Conservation (phyloP, 2,329 filamentous ascomycete species). For the Keithomyces neogunnii region DNA sequence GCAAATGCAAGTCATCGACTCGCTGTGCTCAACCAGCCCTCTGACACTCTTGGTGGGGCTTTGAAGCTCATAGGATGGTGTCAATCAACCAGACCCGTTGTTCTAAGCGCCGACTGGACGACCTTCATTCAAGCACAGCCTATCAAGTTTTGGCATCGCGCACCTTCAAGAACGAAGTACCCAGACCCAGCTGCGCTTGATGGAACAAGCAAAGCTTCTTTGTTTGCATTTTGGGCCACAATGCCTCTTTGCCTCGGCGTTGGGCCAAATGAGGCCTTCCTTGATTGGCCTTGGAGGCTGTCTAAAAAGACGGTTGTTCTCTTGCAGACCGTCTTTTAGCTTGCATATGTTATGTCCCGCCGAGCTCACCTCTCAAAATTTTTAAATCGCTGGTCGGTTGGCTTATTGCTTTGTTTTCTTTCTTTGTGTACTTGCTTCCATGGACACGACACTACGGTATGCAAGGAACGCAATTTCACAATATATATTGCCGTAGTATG, state of each 20-base stretch:
- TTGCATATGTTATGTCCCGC: slow-evolving; percentile 7
- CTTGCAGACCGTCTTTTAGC: slow-evolving; percentile 1
- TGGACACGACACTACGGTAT: slow-evolving; percentile 9
- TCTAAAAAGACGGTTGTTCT: not conserved
- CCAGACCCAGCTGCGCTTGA: slow-evolving; percentile 12
- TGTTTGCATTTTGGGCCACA: slow-evolving; percentile 8
- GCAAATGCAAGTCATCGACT: slow-evolving; percentile 33
- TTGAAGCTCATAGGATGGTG: slow-evolving; percentile 26
- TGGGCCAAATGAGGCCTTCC: slow-evolving; percentile 11
- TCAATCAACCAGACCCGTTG: slow-evolving; percentile 23
- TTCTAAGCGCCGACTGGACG: slow-evolving; percentile 28
- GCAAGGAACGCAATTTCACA: not conserved
- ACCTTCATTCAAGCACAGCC: slow-evolving; percentile 19
- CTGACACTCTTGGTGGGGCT: slow-evolving; percentile 28
- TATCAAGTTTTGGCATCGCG: slow-evolving; percentile 21
- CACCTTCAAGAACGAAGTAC: slow-evolving; percentile 16
- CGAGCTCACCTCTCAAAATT: slow-evolving; percentile 1
- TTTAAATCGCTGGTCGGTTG: slow-evolving; percentile 13
- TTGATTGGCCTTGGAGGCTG: slow-evolving; percentile 1
- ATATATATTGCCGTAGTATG: slow-evolving; percentile 23
- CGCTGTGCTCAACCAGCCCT: slow-evolving; percentile 26
- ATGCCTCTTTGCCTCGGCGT: slow-evolving; percentile 7
- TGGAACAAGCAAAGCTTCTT: slow-evolving; percentile 7
- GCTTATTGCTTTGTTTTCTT: slow-evolving; percentile 9
- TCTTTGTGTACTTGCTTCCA: slow-evolving; percentile 8